phyloP scores from a whole-genome alignment of 1,284 basidiomycete species.

The Cerioporus squamosus region DNA sequence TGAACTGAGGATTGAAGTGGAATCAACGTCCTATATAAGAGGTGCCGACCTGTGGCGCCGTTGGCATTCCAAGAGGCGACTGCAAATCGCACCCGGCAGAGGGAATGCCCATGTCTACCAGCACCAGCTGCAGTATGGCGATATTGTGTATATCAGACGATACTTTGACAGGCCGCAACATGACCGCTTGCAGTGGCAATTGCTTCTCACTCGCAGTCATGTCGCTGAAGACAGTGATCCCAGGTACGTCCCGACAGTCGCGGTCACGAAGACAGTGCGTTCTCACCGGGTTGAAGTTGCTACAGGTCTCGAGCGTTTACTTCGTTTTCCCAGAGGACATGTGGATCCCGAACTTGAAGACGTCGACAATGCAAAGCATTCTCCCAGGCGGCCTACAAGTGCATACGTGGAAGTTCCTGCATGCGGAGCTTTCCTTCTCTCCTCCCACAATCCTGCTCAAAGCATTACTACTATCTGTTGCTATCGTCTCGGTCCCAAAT shows the following conservation, averaged over 20 bases:
- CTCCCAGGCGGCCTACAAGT: background rate
- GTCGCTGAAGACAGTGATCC: background rate
- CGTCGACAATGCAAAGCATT: background rate
- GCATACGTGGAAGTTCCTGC: background rate
- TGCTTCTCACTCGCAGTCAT: background rate
- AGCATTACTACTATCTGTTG: background rate
- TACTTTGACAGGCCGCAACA: background rate
- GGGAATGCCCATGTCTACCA: background rate
- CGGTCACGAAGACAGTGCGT: background rate
- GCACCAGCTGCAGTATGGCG: no score
- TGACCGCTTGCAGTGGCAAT: background rate
- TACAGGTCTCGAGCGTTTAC: background rate
- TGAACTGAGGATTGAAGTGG: background rate
- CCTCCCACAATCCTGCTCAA: background rate
- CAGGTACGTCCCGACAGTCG: constrained; percentile 1
- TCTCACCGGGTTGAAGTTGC: background rate
- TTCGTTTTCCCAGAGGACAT: background rate
- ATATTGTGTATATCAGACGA: background rate
- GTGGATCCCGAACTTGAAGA: background rate
- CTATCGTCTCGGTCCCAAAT: background rate
- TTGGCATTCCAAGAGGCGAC: no score
- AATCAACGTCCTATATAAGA: background rate
- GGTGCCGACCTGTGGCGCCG: no score
- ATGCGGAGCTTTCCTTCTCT: background rate
- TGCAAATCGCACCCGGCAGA: background rate